Conservation (phyloP, 2,329 filamentous ascomycete species). For the Apiospora koreana region DNA sequence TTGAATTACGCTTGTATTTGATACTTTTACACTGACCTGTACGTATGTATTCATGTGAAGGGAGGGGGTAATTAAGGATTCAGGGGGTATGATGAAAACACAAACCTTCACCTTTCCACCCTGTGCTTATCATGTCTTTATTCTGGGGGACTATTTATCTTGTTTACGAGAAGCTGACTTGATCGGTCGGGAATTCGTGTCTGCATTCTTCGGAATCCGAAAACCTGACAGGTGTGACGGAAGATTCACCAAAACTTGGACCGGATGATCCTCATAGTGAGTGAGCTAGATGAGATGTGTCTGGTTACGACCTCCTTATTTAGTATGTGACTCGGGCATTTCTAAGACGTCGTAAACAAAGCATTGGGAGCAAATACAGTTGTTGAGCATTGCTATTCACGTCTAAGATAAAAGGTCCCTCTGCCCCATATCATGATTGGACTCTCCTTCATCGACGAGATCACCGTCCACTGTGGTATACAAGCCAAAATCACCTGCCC, state of each 20-base stretch:
- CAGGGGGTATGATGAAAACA: not conserved
- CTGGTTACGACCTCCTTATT: no score
- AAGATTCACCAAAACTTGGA: not conserved
- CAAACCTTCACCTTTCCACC: not conserved
- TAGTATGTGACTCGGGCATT: no score
- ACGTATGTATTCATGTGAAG: not conserved
- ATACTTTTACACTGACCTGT: not conserved
- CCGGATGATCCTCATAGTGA: not conserved
- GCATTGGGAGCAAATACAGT: not conserved
- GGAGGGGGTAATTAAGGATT: not conserved
- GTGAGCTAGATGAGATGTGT: not conserved
- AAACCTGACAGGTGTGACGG: not conserved
- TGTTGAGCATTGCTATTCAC: not conserved
- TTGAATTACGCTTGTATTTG: not conserved
- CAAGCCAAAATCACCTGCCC: conserved; percentile 21
- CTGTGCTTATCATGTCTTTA: not conserved
- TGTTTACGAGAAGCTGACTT: not conserved
- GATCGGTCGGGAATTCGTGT: not conserved
- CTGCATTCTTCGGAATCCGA: not conserved
- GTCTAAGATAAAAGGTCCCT: not conserved
- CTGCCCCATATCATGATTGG: not conserved
- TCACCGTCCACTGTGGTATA: not conserved
- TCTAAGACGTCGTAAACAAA: not conserved
- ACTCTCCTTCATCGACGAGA: not conserved
- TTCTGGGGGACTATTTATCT: not conserved